Evolutionary conservation across 1,284 basidiomycete genomes (phyloP).

Genomic region (Cryptococcus sp.): DNA sequence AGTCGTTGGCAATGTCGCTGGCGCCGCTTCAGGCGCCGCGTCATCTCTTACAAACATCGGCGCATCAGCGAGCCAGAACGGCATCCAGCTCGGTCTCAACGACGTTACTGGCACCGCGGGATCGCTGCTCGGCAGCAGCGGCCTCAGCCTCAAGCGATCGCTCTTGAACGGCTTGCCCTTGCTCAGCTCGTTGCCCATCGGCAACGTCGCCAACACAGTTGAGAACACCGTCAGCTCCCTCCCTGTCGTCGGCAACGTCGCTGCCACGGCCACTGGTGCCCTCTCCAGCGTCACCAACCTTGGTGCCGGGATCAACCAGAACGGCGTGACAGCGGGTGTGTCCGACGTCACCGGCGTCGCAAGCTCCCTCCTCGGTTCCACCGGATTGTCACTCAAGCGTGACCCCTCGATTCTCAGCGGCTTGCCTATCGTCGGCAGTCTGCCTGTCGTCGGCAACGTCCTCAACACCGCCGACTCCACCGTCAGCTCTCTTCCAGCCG

Average conservation of each 20-base stretch:
- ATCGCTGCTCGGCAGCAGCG: constrained; percentile 3
- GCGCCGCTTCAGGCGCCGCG: not conserved
- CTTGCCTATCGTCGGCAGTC: constrained; percentile 10
- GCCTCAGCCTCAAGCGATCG: not conserved
- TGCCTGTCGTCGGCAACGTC: constrained; percentile 14
- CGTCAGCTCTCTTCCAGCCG: not conserved
- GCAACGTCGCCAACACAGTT: not conserved
- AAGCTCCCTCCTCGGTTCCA: not conserved
- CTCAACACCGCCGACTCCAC: constrained; percentile 9
- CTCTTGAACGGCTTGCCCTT: constrained; percentile 8
- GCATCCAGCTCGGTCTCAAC: not conserved
- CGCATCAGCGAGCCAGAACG: not conserved
- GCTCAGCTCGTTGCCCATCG: constrained; percentile 1
- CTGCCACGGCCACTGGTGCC: constrained; percentile 9
- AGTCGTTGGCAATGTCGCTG: not conserved
- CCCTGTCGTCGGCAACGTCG: constrained; percentile 12
- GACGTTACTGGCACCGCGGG: constrained; percentile 4
- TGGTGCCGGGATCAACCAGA: constrained; percentile 6
- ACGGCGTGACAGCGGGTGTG: constrained; percentile 8
- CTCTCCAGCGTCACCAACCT: constrained; percentile 5
- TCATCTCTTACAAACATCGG: not conserved
- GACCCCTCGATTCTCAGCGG: constrained; percentile 9
- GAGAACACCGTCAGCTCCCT: constrained; percentile 5
- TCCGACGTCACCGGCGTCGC: constrained; percentile 9
- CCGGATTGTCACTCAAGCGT: constrained; percentile 5